phyloP scores from a whole-genome alignment of 352 stramenopile genomes.

The Pythium plurisporium region DNA sequence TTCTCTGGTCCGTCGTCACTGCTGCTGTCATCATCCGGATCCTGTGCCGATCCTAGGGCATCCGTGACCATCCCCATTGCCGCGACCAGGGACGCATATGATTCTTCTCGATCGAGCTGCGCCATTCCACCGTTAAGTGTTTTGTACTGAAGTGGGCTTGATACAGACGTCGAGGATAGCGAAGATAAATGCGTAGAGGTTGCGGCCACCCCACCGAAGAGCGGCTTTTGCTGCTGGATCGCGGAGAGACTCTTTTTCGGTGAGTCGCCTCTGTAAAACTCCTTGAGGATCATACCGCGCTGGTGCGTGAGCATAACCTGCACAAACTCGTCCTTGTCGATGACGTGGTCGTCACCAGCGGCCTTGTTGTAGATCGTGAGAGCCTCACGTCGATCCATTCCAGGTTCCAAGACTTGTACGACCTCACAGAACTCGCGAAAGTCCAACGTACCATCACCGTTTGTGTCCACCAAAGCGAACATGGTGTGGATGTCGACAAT shows the following conservation, averaged over 20 bases:
- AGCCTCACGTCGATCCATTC: slow-evolving; percentile 57
- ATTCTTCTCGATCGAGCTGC: slow-evolving; percentile 48
- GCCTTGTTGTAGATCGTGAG: slow-evolving; percentile 60
- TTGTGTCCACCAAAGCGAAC: slow-evolving; percentile 64
- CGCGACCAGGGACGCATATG: slow-evolving; percentile 48
- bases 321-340: slow-evolving; percentile 77
- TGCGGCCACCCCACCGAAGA: too few relatives aligned
- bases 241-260: slow-evolving; percentile 52
- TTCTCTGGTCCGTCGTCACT: slow-evolving; percentile 19
- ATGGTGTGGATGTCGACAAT: slow-evolving; percentile 74
- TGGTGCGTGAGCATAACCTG: slow-evolving; percentile 73
- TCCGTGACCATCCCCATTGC: slow-evolving; percentile 34
- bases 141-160: slow-evolving; percentile 19
- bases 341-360: slow-evolving; percentile 67
- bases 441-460: slow-evolving; percentile 66
- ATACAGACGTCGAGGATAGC: background rate
- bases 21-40: slow-evolving; percentile 27
- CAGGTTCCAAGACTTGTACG: slow-evolving; percentile 53
- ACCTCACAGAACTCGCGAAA: slow-evolving; percentile 72
- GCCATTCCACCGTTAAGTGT: slow-evolving; percentile 19
- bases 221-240: slow-evolving; percentile 47
- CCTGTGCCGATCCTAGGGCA: background rate
- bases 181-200: too few relatives aligned
- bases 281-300: slow-evolving; percentile 54
- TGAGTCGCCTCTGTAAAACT: slow-evolving; percentile 48